These are phyloP conservation scores for Cladobotryum protrusum DNA, from an alignment of 2,329 filamentous ascomycete genomes.

Conservation along the genomic window DNA sequence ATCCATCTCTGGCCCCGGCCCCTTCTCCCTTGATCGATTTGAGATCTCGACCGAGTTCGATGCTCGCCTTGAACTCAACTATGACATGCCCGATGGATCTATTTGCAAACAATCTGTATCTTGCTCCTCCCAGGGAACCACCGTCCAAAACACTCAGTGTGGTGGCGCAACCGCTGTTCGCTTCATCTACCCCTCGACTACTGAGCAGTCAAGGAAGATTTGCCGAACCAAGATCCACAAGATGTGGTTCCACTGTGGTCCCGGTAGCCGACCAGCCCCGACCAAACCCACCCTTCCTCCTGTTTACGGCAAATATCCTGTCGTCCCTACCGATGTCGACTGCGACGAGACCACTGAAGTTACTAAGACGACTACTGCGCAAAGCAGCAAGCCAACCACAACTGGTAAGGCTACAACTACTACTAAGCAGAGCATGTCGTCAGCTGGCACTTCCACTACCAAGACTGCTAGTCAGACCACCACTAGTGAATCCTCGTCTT, in stretches of 20 bases:
- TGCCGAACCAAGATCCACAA: conserved; percentile 70
- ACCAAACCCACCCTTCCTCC: background rate
- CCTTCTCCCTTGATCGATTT: conserved; percentile 71
- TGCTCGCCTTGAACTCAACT: conserved; percentile 77
- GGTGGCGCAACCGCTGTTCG: conserved; percentile 81
- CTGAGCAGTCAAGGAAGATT: conserved; percentile 45
- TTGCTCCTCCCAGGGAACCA: conserved; percentile 62
- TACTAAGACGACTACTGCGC: too few relatives aligned
- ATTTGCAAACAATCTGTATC: conserved; percentile 70
- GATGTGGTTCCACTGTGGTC: conserved; percentile 38
- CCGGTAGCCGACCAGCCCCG: conserved; percentile 3
- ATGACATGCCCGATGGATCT: conserved; percentile 75
- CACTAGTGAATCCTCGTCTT: too few relatives aligned
- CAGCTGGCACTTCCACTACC: too few relatives aligned
- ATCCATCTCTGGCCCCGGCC: conserved; percentile 47
- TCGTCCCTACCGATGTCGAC: conserved; percentile 13
- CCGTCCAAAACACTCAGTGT: conserved; percentile 79
- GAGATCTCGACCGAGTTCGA: conserved; percentile 69
- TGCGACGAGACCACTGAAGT: too few relatives aligned
- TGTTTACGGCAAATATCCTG: conserved; percentile 1
- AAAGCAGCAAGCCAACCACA: too few relatives aligned
- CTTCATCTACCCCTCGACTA: conserved; percentile 59
- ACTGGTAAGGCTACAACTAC: too few relatives aligned
- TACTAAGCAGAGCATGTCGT: too few relatives aligned
- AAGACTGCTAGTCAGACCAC: too few relatives aligned